Evolutionary conservation across 2,329 filamentous ascomycete species (phyloP).

Genomic region (Arthrobotrys musiformis): DNA sequence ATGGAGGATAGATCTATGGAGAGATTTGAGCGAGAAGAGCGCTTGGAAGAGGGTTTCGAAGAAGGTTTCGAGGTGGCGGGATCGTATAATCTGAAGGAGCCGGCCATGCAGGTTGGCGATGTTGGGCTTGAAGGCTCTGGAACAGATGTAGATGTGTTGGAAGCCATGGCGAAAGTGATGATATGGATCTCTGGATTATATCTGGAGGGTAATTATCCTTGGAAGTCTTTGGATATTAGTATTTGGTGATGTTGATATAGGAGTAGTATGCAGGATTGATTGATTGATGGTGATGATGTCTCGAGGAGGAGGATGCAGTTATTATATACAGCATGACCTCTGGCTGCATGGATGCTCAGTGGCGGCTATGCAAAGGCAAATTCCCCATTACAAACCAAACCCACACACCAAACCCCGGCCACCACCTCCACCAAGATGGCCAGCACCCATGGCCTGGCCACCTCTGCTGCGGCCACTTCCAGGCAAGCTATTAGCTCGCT

Average conservation of each 20-base stretch:
- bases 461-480: slow-evolving; percentile 26
- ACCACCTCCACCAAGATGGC: slow-evolving; percentile 3
- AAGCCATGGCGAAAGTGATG: slow-evolving; percentile 42
- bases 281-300: slow-evolving; percentile 4
- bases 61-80: slow-evolving; percentile 6
- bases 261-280: neutral
- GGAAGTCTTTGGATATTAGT: neutral
- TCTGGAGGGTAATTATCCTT: neutral
- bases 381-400: slow-evolving; percentile 6
- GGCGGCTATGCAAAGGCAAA: slow-evolving; percentile 41
- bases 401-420: slow-evolving; percentile 19
- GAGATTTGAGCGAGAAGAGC: slow-evolving; percentile 63
- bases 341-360: neutral
- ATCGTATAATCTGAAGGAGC: slow-evolving; percentile 47
- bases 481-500: neutral
- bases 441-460: neutral
- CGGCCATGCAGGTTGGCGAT: slow-evolving; percentile 30
- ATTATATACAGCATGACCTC: neutral
- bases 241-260: neutral
- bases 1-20: slow-evolving; percentile 79
- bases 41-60: slow-evolving; percentile 33
- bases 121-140: slow-evolving; percentile 45
- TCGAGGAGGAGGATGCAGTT: neutral
- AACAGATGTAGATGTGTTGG: slow-evolving; percentile 37
- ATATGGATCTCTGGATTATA: too few relatives aligned